Evolutionary conservation across 2,329 filamentous ascomycete genomes (phyloP), one percentile per base, ranked within the genome.

Genomic region (Kalaharituber pfeilii): DNA sequence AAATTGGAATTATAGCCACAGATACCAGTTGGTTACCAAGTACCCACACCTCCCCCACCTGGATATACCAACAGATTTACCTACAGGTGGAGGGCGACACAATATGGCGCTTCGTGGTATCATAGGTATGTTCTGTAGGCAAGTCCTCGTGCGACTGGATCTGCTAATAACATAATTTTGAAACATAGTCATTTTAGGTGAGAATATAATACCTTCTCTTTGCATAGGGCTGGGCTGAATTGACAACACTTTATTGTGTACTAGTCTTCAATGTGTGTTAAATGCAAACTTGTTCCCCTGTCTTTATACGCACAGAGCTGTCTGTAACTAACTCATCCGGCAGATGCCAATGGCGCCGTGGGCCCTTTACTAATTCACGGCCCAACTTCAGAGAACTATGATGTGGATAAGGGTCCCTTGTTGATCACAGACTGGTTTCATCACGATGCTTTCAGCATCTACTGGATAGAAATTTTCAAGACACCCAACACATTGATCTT

Each of bases 61-160:
- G n/a, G n/a, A n/a, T n/a, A n/a, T n/a, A n/a, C n/a, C n/a, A n/a
- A n/a, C n/a, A n/a, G n/a, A n/a, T n/a, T n/a, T n/a, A n/a, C n/a
- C n/a, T n/a, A n/a, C n/a, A n/a, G 60, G n/a, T 69, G 66, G 62
- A 59, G 58, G 45, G 66, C 66, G 13, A 64, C 63, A 8, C 65
- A 68, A 53, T 67, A 66, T 55, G 68, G 68, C 28, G 51, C 57
- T 29, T 56, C 55, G 18, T 63, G 62, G 61, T 62, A 62, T 51
- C 57, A 62, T 49, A 53, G 45, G 45, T 50, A 47, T 50, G 26
- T 39, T 6, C 33, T 39, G 20, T 5, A 5, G 4, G 15, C 7
- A n/a, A 8, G 29, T n/a, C 29, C n/a, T 8, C 29, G 8, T 33
- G 29, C 8, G 33, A 39, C 13, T 39, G 25, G 15, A 24, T 24